phyloP scores from a whole-genome alignment of 2,329 filamentous ascomycete genomes.

The Stagonosporopsis rhizophila region DNA sequence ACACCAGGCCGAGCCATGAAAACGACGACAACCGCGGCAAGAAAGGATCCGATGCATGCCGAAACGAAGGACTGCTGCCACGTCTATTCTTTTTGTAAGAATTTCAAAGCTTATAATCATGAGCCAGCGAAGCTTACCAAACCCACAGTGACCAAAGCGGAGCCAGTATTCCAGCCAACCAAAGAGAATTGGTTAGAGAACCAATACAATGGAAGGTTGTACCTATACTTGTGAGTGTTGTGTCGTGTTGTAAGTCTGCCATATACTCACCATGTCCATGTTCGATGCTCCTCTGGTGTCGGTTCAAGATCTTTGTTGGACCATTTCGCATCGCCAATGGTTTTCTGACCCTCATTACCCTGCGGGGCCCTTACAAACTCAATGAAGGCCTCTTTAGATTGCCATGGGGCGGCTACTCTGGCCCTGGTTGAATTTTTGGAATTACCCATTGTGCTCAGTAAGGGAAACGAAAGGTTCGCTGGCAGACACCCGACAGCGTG shows the following conservation, averaged over 20 bases:
- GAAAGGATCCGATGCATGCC: slow-evolving; percentile 31
- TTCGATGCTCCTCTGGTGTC: slow-evolving; percentile 24
- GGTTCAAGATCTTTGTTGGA: slow-evolving; percentile 38
- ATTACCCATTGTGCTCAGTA: background rate
- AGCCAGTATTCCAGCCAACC: slow-evolving; percentile 31
- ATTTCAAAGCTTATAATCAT: background rate
- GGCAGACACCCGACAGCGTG: background rate
- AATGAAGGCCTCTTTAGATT: slow-evolving; percentile 30
- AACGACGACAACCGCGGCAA: slow-evolving; percentile 31
- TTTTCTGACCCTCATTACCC: slow-evolving; percentile 20
- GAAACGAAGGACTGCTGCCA: slow-evolving; percentile 36
- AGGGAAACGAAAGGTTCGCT: background rate
- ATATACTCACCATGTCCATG: too few relatives aligned
- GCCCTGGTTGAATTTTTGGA: background rate
- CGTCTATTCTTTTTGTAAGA: slow-evolving; percentile 23
- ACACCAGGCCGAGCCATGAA: slow-evolving; percentile 35
- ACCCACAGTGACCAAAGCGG: slow-evolving; percentile 27
- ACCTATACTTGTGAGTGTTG: slow-evolving; percentile 8
- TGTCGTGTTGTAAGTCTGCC: slow-evolving; percentile 20
- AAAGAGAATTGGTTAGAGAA: slow-evolving; percentile 30
- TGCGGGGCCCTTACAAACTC: slow-evolving; percentile 24
- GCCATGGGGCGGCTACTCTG: slow-evolving; percentile 20
- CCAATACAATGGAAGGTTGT: slow-evolving; percentile 35
- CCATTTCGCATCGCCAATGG: slow-evolving; percentile 30
- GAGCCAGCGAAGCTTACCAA: slow-evolving; percentile 10